Evolutionary conservation across 352 stramenopile genomes (phyloP).

Genomic region (Phytophthora europaea): DNA sequence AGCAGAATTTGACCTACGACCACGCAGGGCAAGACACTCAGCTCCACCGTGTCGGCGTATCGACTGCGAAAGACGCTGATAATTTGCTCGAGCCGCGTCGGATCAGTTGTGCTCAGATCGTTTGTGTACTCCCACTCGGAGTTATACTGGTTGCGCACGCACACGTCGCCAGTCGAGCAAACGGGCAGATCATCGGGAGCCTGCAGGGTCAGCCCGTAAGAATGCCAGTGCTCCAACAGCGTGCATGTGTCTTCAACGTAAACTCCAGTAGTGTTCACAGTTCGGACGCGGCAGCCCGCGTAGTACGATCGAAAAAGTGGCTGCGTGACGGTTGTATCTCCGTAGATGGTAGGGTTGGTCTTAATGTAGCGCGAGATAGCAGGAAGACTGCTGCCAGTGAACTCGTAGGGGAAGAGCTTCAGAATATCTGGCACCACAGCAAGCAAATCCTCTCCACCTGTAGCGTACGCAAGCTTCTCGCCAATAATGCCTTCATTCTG

Average conservation of each 20-base stretch:
- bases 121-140: constrained; percentile 30
- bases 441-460: constrained; percentile 27
- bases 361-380: constrained; percentile 31
- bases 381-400: constrained; percentile 25
- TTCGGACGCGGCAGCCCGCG: constrained; percentile 31
- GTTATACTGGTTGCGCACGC: constrained; percentile 34
- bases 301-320: constrained; percentile 35
- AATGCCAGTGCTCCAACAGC: constrained; percentile 27
- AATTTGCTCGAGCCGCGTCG: constrained; percentile 24
- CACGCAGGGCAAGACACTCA: constrained; percentile 28
- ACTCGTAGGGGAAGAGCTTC: constrained; percentile 33
- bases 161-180: constrained; percentile 34
- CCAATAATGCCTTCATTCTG: constrained; percentile 30
- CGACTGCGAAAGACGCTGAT: constrained; percentile 40
- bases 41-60: constrained; percentile 29
- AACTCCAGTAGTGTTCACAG: constrained; percentile 34
- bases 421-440: constrained; percentile 25
- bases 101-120: constrained; percentile 3
- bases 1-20: constrained; percentile 30
- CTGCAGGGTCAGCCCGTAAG: constrained; percentile 31
- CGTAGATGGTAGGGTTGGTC: constrained; percentile 28
- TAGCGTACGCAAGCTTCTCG: constrained; percentile 18
- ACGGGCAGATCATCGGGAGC: constrained; percentile 32
- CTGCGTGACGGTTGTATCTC: constrained; percentile 24
- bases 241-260: constrained; percentile 36